Evolutionary conservation across 129 eudicot genomes (phyloP).

Genomic region (Tagetes patula): DNA sequence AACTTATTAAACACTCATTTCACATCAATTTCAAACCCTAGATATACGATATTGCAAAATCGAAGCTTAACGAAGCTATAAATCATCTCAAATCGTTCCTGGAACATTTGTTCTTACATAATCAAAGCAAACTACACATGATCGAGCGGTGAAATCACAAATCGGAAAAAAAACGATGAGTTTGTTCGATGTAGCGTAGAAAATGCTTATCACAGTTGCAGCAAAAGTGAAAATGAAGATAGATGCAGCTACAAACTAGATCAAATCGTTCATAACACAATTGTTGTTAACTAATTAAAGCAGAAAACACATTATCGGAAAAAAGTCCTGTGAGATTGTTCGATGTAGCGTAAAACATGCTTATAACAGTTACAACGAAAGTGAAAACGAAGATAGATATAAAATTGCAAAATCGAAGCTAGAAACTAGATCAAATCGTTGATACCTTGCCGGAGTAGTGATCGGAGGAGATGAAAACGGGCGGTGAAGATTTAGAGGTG

Average conservation of each 20-base stretch:
- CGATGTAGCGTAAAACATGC: constrained; percentile 3
- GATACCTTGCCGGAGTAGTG: constrained; percentile 18
- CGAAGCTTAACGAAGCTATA: neutral
- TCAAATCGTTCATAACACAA: neutral
- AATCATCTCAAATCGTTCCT: neutral
- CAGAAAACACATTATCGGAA: neutral
- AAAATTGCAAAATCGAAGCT: neutral
- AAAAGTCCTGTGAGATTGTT: neutral
- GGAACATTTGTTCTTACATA: too few species aligned
- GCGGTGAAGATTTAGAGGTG: neutral
- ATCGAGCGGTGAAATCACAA: neutral
- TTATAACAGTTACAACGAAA: neutral
- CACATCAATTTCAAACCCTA: neutral
- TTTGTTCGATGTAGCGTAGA: neutral
- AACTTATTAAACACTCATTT: neutral
- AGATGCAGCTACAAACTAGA: neutral
- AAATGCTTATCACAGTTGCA: neutral
- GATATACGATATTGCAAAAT: neutral
- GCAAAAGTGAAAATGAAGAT: too few species aligned
- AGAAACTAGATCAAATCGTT: too few species aligned
- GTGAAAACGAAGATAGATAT: neutral
- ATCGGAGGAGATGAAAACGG: neutral
- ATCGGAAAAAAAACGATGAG: neutral
- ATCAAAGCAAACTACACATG: neutral
- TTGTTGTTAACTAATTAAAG: neutral